These are phyloP conservation scores for Abrus pulchellus DNA, from an alignment of 306 rosid genomes.

Conservation along the genomic window DNA sequence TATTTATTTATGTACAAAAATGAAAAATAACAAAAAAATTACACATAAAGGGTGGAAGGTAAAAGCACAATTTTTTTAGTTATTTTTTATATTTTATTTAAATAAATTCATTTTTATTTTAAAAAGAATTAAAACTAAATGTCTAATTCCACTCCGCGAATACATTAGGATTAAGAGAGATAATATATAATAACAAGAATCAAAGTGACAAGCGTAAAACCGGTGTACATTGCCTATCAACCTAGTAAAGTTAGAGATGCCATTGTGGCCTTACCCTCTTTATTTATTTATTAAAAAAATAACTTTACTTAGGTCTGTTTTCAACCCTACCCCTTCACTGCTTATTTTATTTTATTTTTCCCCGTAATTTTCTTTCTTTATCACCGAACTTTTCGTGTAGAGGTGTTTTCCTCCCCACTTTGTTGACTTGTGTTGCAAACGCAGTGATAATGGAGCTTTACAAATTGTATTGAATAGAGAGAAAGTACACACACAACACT, in stretches of 20 bases:
- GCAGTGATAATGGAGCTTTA: slow-evolving; percentile 61
- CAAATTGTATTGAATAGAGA: slow-evolving; percentile 47
- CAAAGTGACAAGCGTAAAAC: not conserved
- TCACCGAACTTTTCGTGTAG: slow-evolving; percentile 56
- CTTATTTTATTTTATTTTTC: not conserved
- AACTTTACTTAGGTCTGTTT: not conserved
- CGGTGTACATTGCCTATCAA: not conserved
- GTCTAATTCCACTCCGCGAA: too few relatives aligned
- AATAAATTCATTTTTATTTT: too few relatives aligned
- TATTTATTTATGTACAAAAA: too few relatives aligned
- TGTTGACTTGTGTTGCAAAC: slow-evolving; percentile 72
- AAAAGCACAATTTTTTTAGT: too few relatives aligned
- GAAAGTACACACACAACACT: slow-evolving; percentile 52
- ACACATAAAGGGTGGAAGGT: too few relatives aligned
- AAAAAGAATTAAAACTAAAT: too few relatives aligned
- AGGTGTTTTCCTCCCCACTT: slow-evolving; percentile 55
- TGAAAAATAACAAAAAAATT: too few relatives aligned
- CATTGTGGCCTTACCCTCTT: slow-evolving; percentile 53
- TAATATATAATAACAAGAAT: too few relatives aligned
- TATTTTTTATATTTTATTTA: too few relatives aligned
- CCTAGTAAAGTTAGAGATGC: slow-evolving; percentile 43
- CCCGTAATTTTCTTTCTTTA: slow-evolving; percentile 46
- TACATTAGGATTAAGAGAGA: too few relatives aligned
- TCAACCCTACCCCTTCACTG: not conserved
- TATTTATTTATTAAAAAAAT: not conserved